phyloP scores from a whole-genome alignment of 2,329 filamentous ascomycete species.

The Penicillium sp. region DNA sequence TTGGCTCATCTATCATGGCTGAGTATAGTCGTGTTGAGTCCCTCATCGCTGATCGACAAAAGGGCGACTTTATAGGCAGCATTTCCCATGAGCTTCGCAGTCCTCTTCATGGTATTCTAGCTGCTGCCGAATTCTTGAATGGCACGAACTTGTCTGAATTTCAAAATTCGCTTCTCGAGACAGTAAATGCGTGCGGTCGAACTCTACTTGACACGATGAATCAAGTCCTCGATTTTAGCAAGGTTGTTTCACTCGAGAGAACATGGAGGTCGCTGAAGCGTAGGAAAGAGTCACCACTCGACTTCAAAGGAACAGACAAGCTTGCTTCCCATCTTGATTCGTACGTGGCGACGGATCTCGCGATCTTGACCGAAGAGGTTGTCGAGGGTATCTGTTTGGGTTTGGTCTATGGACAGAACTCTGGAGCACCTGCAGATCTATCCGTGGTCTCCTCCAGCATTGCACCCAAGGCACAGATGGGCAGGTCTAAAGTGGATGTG shows the following conservation, averaged over 20 bases:
- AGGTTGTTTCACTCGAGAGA: slow-evolving; percentile 51
- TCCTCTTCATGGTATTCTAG: slow-evolving; percentile 49
- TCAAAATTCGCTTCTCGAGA: slow-evolving; percentile 45
- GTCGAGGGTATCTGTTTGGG: slow-evolving; percentile 60
- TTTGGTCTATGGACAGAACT: slow-evolving; percentile 46
- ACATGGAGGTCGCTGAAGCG: slow-evolving; percentile 41
- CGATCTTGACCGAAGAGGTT: slow-evolving; percentile 55
- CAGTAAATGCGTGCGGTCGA: slow-evolving; percentile 47
- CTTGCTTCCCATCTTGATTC: slow-evolving; percentile 40
- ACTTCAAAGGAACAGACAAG: slow-evolving; percentile 34
- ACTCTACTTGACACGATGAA: slow-evolving; percentile 51
- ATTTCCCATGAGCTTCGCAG: slow-evolving; percentile 50
- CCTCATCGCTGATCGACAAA: slow-evolving; percentile 47
- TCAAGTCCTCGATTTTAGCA: slow-evolving; percentile 55
- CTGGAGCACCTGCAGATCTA: slow-evolving; percentile 28
- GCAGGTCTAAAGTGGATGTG: slow-evolving; percentile 46
- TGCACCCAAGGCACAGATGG: slow-evolving; percentile 4
- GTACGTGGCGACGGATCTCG: slow-evolving; percentile 46
- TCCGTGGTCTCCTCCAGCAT: slow-evolving; percentile 25
- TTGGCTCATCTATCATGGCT: slow-evolving; percentile 48
- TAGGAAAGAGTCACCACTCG: slow-evolving; percentile 30
- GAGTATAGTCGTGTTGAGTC: slow-evolving; percentile 49
- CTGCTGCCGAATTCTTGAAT: slow-evolving; percentile 46
- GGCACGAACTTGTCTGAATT: slow-evolving; percentile 45
- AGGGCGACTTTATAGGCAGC: slow-evolving; percentile 50